Evolutionary conservation across 169 alveolate genomes (phyloP).

Genomic region (Babesia sp.): DNA sequence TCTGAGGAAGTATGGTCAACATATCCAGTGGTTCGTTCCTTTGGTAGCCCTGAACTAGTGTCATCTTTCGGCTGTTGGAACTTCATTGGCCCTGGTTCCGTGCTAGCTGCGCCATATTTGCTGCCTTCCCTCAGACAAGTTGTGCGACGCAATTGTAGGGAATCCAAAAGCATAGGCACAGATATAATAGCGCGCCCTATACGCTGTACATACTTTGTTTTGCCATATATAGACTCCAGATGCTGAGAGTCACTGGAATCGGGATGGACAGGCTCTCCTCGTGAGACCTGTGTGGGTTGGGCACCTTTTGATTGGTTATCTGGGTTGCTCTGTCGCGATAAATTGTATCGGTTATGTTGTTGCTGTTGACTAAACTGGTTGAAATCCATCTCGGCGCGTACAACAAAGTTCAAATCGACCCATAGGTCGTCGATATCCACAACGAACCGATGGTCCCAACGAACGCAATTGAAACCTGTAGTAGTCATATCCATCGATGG

Average conservation of each 20-base stretch:
- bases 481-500: conserved; percentile 34
- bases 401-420: conserved; percentile 13
- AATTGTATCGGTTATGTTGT: not conserved
- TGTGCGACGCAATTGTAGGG: conserved; percentile 26
- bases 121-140: conserved; percentile 8
- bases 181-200: conserved; percentile 62
- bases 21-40: no score
- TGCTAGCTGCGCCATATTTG: no score
- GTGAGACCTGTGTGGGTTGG: not conserved
- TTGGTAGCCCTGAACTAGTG: no score
- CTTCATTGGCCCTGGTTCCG: no score
- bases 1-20: no score
- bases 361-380: conserved; percentile 34
- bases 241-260: conserved; percentile 29
- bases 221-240: conserved; percentile 21
- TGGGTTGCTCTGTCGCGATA: not conserved
- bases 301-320: not conserved
- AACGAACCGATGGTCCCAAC: conserved; percentile 44
- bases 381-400: conserved; percentile 32
- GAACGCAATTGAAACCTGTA: conserved; percentile 39
- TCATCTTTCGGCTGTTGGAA: no score
- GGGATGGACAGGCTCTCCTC: not conserved
- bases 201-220: conserved; percentile 33
- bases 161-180: conserved; percentile 51
- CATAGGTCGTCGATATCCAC: conserved; percentile 33